Conservation (phyloP, 2,329 filamentous ascomycete species). For the Aspergillus bombycis region DNA sequence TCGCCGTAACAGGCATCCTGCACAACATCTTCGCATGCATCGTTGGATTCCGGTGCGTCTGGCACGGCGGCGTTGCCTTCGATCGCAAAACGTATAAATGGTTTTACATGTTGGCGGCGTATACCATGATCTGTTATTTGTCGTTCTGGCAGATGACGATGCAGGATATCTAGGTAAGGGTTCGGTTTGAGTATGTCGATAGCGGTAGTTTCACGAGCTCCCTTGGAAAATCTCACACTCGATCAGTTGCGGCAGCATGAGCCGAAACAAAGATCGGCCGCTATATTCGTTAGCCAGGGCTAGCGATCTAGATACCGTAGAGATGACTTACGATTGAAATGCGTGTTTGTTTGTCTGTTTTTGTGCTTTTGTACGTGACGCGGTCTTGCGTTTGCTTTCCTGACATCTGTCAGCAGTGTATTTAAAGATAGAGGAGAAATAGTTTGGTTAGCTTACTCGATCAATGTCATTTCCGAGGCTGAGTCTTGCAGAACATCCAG, state of each 20-base stretch:
- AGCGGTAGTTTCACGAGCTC: background rate
- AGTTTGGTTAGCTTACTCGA: constrained; percentile 10
- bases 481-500: background rate
- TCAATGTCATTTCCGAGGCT: constrained; percentile 7
- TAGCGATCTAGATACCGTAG: background rate
- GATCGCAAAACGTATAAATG: constrained; percentile 12
- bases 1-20: background rate
- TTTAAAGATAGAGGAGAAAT: background rate
- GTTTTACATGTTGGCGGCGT: constrained; percentile 11
- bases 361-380: background rate
- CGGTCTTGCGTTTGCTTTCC: background rate
- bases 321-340: constrained; percentile 11
- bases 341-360: background rate
- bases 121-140: constrained; percentile 10
- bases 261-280: constrained; percentile 17
- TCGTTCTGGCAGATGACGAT: constrained; percentile 4
- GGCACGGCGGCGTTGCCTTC: constrained; percentile 3
- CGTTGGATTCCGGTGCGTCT: background rate
- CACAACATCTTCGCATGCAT: background rate
- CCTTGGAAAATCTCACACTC: background rate
- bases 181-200: background rate
- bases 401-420: background rate
- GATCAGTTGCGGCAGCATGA: constrained; percentile 18
- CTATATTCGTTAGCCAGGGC: background rate
- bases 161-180: background rate